Evolutionary conservation across 2,329 filamentous ascomycete genomes (phyloP).

Genomic region (Colletotrichum caudatum): DNA sequence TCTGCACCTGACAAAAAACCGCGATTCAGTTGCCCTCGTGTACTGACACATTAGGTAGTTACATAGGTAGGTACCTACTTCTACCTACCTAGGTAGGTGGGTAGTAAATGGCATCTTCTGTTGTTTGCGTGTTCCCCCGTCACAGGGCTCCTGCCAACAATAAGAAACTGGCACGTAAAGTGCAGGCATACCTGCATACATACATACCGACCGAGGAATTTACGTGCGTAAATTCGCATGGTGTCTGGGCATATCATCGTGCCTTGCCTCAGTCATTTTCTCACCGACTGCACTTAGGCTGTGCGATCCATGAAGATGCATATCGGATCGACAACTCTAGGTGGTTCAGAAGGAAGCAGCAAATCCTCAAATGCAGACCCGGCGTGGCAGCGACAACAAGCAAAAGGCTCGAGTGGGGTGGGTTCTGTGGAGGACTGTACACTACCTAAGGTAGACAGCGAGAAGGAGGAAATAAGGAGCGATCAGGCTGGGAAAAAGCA

Average conservation of each 20-base stretch:
- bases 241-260: slow-evolving; percentile 4
- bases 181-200: neutral
- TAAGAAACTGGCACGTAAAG: slow-evolving; percentile 10
- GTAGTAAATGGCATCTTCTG: neutral
- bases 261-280: slow-evolving; percentile 25
- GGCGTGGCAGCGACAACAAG: neutral
- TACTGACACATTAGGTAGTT: neutral
- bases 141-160: neutral
- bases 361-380: neutral
- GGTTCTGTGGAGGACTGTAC: slow-evolving; percentile 2
- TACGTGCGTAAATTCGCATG: slow-evolving; percentile 34
- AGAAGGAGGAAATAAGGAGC: neutral
- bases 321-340: slow-evolving; percentile 27
- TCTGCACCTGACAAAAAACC: slow-evolving; percentile 11
- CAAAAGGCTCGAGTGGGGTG: neutral
- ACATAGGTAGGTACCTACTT: too few species aligned
- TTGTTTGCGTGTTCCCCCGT: neutral
- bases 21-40: neutral
- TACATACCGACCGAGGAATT: neutral
- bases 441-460: neutral
- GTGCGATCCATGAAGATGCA: slow-evolving; percentile 26
- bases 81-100: too few species aligned
- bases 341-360: slow-evolving; percentile 16
- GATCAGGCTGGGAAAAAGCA: slow-evolving; percentile 15
- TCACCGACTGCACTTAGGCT: slow-evolving; percentile 34